phyloP scores from a whole-genome alignment of 345 rosid genomes.

The Moringa oleifera region DNA sequence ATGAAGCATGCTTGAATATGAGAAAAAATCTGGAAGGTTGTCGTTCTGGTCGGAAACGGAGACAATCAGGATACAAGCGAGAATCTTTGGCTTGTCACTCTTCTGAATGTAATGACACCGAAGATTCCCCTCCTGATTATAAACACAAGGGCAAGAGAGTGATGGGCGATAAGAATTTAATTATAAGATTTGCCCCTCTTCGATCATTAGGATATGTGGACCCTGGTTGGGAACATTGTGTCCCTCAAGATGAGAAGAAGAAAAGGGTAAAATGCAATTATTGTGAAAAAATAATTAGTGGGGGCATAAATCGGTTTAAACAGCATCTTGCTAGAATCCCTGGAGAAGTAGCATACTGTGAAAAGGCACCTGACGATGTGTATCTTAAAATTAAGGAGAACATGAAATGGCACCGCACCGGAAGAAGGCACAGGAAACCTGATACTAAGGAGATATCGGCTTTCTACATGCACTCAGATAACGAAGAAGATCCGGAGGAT shows the following conservation, averaged over 20 bases:
- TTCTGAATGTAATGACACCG: slow-evolving; percentile 32
- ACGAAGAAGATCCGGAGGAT: slow-evolving; percentile 48
- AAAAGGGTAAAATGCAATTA: slow-evolving; percentile 75
- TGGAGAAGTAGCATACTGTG: slow-evolving; percentile 73
- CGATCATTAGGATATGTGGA: slow-evolving; percentile 72
- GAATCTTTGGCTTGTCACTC: slow-evolving; percentile 28
- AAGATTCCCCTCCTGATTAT: slow-evolving; percentile 28
- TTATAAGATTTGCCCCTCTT: slow-evolving; percentile 34
- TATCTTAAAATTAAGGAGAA: slow-evolving; percentile 69
- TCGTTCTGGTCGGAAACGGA: slow-evolving; percentile 49
- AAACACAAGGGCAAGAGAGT: slow-evolving; percentile 47
- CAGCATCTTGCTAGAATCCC: slow-evolving; percentile 82
- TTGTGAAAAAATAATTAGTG: slow-evolving; percentile 64
- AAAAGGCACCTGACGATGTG: slow-evolving; percentile 67
- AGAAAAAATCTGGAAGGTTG: slow-evolving; percentile 62
- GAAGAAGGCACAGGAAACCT: slow-evolving; percentile 52
- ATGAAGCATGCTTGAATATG: slow-evolving; percentile 58
- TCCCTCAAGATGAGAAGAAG: slow-evolving; percentile 74
- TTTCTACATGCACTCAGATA: slow-evolving; percentile 40
- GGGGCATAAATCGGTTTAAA: slow-evolving; percentile 77
- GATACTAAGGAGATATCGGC: slow-evolving; percentile 41
- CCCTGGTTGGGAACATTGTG: slow-evolving; percentile 85
- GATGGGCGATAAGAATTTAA: slow-evolving; percentile 40
- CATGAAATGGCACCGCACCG: slow-evolving; percentile 77
- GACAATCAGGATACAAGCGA: slow-evolving; percentile 44